phyloP scores from a whole-genome alignment of 208 protist genomes.

The Crithidia bombi region DNA sequence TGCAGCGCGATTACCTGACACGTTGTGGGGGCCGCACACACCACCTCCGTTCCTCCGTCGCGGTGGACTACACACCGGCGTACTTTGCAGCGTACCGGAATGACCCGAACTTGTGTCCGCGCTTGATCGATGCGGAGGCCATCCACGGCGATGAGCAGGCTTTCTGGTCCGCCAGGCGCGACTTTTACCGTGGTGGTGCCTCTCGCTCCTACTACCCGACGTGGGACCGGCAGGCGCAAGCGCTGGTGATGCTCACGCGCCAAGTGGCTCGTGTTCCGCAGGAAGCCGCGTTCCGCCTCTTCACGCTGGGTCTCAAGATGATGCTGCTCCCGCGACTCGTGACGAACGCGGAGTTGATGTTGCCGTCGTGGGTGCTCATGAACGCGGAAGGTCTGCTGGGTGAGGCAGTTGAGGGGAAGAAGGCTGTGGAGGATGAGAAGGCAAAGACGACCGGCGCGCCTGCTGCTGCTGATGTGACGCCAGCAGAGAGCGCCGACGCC shows the following conservation, averaged over 20 bases:
- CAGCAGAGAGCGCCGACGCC: background rate
- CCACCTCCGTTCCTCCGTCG: conserved; percentile 44
- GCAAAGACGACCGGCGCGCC: background rate
- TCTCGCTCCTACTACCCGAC: conserved; percentile 52
- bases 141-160: conserved; percentile 84
- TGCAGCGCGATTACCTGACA: conserved; percentile 71
- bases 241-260: conserved; percentile 74
- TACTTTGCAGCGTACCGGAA: conserved; percentile 49
- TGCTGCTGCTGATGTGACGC: background rate
- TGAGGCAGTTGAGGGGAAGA: conserved; percentile 35
- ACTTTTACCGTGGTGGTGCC: conserved; percentile 61
- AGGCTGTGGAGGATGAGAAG: conserved; percentile 13
- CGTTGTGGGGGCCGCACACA: conserved; percentile 66
- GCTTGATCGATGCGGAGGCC: conserved; percentile 79
- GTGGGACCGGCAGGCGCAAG: conserved; percentile 85
- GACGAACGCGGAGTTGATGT: conserved; percentile 49
- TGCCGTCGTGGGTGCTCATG: conserved; percentile 67
- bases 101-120: conserved; percentile 45
- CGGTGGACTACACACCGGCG: conserved; percentile 66
- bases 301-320: conserved; percentile 75
- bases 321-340: conserved; percentile 72
- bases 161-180: conserved; percentile 74
- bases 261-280: conserved; percentile 75
- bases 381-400: conserved; percentile 64
- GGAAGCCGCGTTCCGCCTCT: conserved; percentile 86